A percentile compares a stretch with the other conserved stretches of the same genome.
These are phyloP conservation scores for Chalciporus chontae DNA, from an alignment of 768 basidiomycete species.

Conservation along the genomic window DNA sequence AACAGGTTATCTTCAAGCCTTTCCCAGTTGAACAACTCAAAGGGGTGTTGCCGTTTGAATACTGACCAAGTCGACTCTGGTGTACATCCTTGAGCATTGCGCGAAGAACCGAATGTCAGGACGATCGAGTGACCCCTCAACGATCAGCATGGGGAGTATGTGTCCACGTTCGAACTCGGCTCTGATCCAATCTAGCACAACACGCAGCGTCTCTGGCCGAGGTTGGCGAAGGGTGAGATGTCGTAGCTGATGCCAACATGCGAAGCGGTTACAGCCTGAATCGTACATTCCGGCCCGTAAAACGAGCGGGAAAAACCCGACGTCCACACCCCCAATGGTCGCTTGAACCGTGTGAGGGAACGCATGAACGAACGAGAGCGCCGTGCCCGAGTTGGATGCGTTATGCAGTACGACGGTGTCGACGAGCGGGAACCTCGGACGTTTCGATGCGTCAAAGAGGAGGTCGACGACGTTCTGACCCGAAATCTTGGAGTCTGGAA, in stretches of 20 bases:
- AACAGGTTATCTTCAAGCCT: conserved; percentile 69
- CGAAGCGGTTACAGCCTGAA: conserved; percentile 4
- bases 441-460: conserved; percentile 14
- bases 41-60: not conserved
- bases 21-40: conserved; percentile 53
- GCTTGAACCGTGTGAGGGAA: conserved; percentile 20
- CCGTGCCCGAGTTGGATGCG: conserved; percentile 20
- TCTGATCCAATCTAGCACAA: conserved; percentile 22
- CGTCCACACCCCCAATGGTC: conserved; percentile 25
- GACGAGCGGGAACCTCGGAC: conserved; percentile 26
- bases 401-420: conserved; percentile 27
- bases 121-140: conserved; percentile 16
- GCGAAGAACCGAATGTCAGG: conserved; percentile 17
- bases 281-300: conserved; percentile 7
- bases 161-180: conserved; percentile 10
- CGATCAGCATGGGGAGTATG: conserved; percentile 12
- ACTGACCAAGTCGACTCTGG: conserved; percentile 16
- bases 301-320: conserved; percentile 21
- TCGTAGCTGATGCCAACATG: conserved; percentile 18
- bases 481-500: conserved; percentile 27
- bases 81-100: conserved; percentile 6
- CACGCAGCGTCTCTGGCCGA: conserved; percentile 17
- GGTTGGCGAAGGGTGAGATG: conserved; percentile 23
- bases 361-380: conserved; percentile 24
- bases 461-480: conserved; percentile 27